Conservation (phyloP, 2,329 filamentous ascomycete species). For the Cordyceps cateniannulata region DNA sequence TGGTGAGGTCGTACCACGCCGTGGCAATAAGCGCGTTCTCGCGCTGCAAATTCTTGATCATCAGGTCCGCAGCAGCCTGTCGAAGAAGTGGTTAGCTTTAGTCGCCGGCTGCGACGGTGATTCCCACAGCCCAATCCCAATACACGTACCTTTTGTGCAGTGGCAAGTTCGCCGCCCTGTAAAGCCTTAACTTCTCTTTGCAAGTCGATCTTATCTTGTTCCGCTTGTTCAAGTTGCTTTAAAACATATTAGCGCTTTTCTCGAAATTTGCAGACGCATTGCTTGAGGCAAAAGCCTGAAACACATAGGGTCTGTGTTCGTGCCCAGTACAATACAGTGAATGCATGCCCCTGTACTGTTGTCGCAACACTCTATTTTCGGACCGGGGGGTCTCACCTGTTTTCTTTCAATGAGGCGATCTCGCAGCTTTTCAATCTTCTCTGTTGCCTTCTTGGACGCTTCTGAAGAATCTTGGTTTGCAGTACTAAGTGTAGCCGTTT, state of each 20-base stretch:
- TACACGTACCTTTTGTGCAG: conserved; percentile 46
- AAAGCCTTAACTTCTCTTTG: conserved; percentile 48
- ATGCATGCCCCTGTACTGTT: neutral
- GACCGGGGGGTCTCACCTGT: conserved; percentile 43
- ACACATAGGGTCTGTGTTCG: neutral
- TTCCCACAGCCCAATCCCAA: conserved; percentile 1
- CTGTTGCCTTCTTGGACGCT: conserved; percentile 35
- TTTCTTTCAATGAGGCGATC: conserved; percentile 48
- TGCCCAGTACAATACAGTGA: neutral
- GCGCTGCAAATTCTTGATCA: conserved; percentile 63
- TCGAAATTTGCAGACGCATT: no score
- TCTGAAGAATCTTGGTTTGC: conserved; percentile 30
- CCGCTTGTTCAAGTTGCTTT: conserved; percentile 53
- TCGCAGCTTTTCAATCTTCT: conserved; percentile 54
- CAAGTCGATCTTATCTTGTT: conserved; percentile 50
- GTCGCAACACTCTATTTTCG: neutral
- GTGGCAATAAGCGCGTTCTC: conserved; percentile 74
- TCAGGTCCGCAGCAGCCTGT: conserved; percentile 46
- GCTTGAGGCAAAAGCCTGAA: neutral
- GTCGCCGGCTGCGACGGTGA: neutral
- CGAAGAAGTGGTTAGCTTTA: neutral
- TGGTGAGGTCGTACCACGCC: conserved; percentile 82
- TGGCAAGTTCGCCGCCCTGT: conserved; percentile 41
- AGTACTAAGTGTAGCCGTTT: conserved; percentile 26
- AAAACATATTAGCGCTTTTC: neutral